Conservation (phyloP, 1,139 yeast species). For the Dujonia santamariae region DNA sequence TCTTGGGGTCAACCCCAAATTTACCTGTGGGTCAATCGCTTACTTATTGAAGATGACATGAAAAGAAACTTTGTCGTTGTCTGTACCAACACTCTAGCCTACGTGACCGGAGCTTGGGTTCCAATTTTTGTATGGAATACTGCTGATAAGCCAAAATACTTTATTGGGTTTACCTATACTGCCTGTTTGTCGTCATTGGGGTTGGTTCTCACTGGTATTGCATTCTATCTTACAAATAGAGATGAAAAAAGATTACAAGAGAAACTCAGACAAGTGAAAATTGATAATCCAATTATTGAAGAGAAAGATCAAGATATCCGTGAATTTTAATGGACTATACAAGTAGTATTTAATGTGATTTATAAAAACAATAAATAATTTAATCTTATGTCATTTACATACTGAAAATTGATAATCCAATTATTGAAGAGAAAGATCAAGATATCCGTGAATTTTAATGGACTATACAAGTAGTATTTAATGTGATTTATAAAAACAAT, state of each 20-base stretch:
- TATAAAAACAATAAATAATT: no score
- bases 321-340: no score
- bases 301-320: no score
- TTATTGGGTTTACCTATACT: conserved; percentile 49
- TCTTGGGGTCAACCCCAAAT: conserved; percentile 44
- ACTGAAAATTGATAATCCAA: no score
- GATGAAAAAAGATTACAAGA: conserved; percentile 20
- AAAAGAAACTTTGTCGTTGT: conserved; percentile 51
- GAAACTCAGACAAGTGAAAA: no score
- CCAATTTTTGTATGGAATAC: conserved; percentile 50
- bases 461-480: no score
- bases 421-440: no score
- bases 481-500: no score
- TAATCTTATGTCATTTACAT: no score
- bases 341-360: no score
- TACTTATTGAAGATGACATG: conserved; percentile 44
- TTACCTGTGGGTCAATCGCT: conserved; percentile 55
- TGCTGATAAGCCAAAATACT: conserved; percentile 45
- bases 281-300: no score
- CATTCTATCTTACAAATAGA: conserved; percentile 27
- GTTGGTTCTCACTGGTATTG: conserved; percentile 29
- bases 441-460: no score
- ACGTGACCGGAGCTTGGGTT: conserved; percentile 49
- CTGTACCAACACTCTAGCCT: conserved; percentile 48
- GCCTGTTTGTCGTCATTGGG: conserved; percentile 44